phyloP scores from a whole-genome alignment of 1,139 yeast genomes.

The Suhomyces terraborum region DNA sequence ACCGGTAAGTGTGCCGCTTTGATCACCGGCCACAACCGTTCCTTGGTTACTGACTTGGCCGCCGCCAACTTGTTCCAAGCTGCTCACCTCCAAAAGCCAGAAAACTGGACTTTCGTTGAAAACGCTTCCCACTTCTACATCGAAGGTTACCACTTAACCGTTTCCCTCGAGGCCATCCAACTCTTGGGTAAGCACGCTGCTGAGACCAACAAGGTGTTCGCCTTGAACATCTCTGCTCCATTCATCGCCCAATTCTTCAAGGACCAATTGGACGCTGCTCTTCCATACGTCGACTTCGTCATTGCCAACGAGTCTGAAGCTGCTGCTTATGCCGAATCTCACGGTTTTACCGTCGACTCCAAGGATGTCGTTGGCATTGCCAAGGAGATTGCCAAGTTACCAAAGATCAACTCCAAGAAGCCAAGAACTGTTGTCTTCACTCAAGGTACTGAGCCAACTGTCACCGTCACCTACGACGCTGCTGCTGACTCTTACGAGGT shows the following conservation, averaged over 20 bases:
- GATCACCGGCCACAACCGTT: constrained; percentile 84
- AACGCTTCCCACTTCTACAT: constrained; percentile 82
- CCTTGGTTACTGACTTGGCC: constrained; percentile 91
- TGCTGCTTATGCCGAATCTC: constrained; percentile 88
- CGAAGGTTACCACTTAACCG: constrained; percentile 98
- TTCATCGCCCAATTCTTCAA: constrained; percentile 95
- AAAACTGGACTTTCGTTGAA: constrained; percentile 87
- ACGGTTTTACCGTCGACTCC: constrained; percentile 53
- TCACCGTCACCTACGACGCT: constrained; percentile 61
- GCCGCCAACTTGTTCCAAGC: constrained; percentile 98
- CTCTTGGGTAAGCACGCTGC: constrained; percentile 92
- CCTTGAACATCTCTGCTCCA: constrained; percentile 92
- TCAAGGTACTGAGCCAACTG: constrained; percentile 89
- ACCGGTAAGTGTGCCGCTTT: constrained; percentile 99
- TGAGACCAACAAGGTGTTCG: constrained; percentile 76
- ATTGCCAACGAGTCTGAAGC: constrained; percentile 98
- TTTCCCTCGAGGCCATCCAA: constrained; percentile 90
- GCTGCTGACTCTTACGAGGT: constrained; percentile 48
- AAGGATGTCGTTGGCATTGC: constrained; percentile 78
- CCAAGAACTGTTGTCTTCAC: constrained; percentile 89
- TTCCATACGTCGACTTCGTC: constrained; percentile 88
- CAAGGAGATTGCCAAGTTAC: constrained; percentile 73
- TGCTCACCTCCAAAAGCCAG: constrained; percentile 82
- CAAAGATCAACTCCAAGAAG: constrained; percentile 70
- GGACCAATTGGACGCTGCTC: constrained; percentile 76